Base-by-base conservation (phyloP, 2,329 filamentous ascomycete genomes). In the Colletotrichum gloeosporioides region DNA sequence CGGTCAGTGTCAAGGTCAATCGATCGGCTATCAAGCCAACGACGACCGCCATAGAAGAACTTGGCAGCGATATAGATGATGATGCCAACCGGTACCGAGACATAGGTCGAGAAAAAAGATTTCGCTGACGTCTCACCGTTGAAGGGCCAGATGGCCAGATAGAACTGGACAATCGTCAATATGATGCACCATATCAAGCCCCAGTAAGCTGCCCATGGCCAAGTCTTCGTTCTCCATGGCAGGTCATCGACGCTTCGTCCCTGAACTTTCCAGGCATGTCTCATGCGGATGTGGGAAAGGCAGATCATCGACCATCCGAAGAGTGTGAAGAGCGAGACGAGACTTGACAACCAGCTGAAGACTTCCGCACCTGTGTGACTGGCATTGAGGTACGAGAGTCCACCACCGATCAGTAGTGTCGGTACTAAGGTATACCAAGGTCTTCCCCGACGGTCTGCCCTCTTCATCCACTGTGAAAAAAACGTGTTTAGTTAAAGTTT, bases 371-470 rank as follows among this genome's bases (percentile, higher is more conserved):
- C 87, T 10, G 80, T 84, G 74, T 87, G 80, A 78, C 75, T 83
- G 36, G 88, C 86, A 76, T 88, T 89, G 18, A 89, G 83, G 75
- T 87, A 88, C 29, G 83, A 82, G 7, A 88, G 84, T 0, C 83
- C 86, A 25, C 85, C 83, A 8, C 85, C 90, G 55, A 91, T 87
- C 6, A 89, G 77, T 63, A 91, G 89, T 0, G 90, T 89, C 61
- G 90, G 85, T 2, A 90, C 79, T 12, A 62, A 22, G 1, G 59
- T 34, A 16, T 32, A 62, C 59, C n/a, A 62, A 2, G 59, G 59
- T 13, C 59, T 31, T 13, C 59, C 59, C 12, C 29, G 32, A 1
- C 18, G 18, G 31, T 62, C 59, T 32, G 59, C 59, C 29, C 36
- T 62, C 59, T 36, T 62, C 59, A 62, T 62, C 59, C 59, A 62